These are phyloP conservation scores for Trifolium subterraneum DNA, from an alignment of 306 rosid species.

Conservation along the genomic window DNA sequence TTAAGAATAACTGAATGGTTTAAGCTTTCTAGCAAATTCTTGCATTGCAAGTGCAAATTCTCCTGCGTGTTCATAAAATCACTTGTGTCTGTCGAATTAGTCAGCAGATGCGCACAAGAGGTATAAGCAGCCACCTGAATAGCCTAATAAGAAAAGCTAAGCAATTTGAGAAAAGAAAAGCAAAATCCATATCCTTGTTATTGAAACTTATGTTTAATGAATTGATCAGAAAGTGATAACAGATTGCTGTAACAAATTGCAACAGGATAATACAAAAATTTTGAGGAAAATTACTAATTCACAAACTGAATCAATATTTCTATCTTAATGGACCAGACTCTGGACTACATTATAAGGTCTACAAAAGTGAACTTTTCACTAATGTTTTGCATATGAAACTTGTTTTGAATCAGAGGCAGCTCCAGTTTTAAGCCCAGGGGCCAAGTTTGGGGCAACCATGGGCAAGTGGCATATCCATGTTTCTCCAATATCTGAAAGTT, in stretches of 20 bases:
- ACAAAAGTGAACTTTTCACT: conserved; percentile 9
- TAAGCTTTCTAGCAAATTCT: not conserved
- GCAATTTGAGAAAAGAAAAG: too few relatives aligned
- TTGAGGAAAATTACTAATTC: not conserved
- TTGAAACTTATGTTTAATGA: not conserved
- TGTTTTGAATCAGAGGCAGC: not conserved
- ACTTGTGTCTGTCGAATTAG: not conserved
- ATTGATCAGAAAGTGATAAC: not conserved
- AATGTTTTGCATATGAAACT: conserved; percentile 12
- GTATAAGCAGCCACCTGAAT: not conserved
- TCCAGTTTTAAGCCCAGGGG: conserved; percentile 7
- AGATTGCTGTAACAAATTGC: not conserved
- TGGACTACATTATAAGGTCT: not conserved
- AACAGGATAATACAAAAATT: not conserved
- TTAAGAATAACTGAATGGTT: not conserved
- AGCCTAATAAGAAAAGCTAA: not conserved
- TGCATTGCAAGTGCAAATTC: not conserved
- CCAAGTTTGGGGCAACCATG: conserved; percentile 88
- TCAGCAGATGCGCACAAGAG: not conserved
- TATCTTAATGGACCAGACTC: not conserved
- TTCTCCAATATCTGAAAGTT: conserved; percentile 77
- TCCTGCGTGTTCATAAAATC: not conserved
- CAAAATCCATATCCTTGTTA: not conserved
- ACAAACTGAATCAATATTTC: not conserved
- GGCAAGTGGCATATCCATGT: conserved; percentile 73